Base-by-base conservation (phyloP, 2,329 filamentous ascomycete species). In the Talaromyces piceae region DNA sequence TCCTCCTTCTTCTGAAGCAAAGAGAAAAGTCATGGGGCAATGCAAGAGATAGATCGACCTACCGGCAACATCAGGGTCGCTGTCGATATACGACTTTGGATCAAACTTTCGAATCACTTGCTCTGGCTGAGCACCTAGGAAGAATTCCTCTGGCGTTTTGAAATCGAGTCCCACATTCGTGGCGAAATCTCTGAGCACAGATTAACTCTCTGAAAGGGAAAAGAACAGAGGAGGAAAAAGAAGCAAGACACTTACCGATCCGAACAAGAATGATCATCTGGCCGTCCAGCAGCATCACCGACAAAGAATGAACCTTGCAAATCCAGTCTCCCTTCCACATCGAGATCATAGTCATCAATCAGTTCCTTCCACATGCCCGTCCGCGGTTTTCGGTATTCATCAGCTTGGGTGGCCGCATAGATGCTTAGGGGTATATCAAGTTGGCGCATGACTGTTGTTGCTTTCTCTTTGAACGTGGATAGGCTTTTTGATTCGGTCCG, bases 61-160 rank as follows among this genome's bases (percentile, higher is more conserved):
- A 73, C 71, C 61, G 30, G 64, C 56, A 41, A 70, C 64, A 50
- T 56, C 56, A 20, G 59, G 44, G 25, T 62, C 59, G 22, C 53
- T 39, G 5, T 66, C 56, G 26, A 81, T 69, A 60, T 85, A 83
- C 3, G 73, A 66, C 1, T 70, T 70, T 16, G 91, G 80, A 56
- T 96, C 84, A 59, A 97, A 94, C 0, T 80, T 73, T 50, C 87
- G 77, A 8, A 69, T 68, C 62, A 88, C 93, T 1, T 81, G 77
- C 57, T 83, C 78, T 1, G 86, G 75, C 22, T 78, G 62, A 59
- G 88, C 80, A 1, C 78, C 77, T 1, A 91, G 78, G 64, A 97
- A 97, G 71, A 85, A 95, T 67, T 96, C 91, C 63, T 98, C 93
- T 0, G 93, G 93, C 0, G 91, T 95, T 52, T 83, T 74, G 66